Base-by-base conservation (phyloP, 2,329 filamentous ascomycete species). In the Lecanicillium sp. region DNA sequence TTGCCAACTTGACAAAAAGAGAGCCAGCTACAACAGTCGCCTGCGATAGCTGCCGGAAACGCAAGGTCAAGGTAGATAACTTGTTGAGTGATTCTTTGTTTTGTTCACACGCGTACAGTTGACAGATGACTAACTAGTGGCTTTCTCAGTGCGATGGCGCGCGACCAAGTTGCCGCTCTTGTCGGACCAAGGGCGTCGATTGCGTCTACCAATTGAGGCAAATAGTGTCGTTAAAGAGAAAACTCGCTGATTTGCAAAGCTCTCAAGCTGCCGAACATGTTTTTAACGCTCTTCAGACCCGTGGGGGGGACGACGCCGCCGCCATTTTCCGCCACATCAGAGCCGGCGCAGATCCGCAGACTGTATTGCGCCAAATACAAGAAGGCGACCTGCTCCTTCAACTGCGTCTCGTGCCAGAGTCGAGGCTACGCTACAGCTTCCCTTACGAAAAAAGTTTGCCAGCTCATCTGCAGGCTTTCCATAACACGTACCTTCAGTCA, bases 351-450 rank as follows among this genome's bases (percentile, higher is more conserved):
- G 62, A 66, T 32, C 50, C 58, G 3, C 46, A 24, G 3, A 54
- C 60, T 1, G 57, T 72, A 15, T 27, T 69, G 3, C 62, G 57
- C 12, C 64, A 66, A 23, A 57, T 67, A 37, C 59, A 56, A 35
- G 59, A 60, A 17, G 69, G 68, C 8, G 61, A 68, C 48, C 24
- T 66, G 4, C 51, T 71, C 3, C 50, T 71, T 4, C 67, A 71
- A 48, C 60, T 69, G 45, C 56, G 63, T 1, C 52, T 70, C 3
- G 50, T 55, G 0, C 66, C 68, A 4, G 67, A 72, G 51, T 59
- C 65, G 2, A 56, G 65, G 1, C 60, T 62, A 17, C 66, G 66
- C 33, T 71, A 68, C 35, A 62, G 65, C 37, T 68, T 72, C 29
- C 69, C 67, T 0, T 68, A 68, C 37, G 33, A 42, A 4, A 14